Base-by-base conservation (phyloP, 2,329 filamentous ascomycete species). In the Verticillium nonalfalfae region DNA sequence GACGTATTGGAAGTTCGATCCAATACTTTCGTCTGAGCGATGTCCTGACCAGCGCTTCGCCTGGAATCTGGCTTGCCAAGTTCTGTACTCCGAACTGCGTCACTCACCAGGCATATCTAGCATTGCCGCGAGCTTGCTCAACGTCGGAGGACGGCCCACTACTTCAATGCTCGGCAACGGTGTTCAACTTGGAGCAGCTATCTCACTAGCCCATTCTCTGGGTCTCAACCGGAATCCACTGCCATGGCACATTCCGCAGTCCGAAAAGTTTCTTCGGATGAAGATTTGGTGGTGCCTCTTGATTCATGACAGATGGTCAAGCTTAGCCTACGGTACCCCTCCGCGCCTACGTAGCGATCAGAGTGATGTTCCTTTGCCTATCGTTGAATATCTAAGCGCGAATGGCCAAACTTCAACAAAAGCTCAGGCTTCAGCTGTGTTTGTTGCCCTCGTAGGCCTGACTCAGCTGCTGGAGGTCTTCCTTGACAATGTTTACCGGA, bases 61-160 rank as follows among this genome's bases (percentile, higher is more conserved):
- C 9, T 86, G 86, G 78, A 88, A 88, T 62, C 78, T 86, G 62
- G 84, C 84, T 7, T 83, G 81, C 21, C 83, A 84, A 59, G 83
- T 85, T 1, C 74, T 86, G 3, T 84, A 86, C 64, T 84, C 81
- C 0, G 85, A 88, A 62, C 79, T 87, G 7, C 80, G 85, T 58
- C 77, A 84, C 1, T 82, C 81, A 0, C 85, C 85, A 0, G 82
- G 85, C 1, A 74, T 87, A 54, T 83, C 84, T 1, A 85, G 84
- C 0, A 78, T 88, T 31, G 78, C 81, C 26, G 81, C 84, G 2
- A 79, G 84, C 5, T 70, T 87, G 9, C 75, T 88, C 10, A 85
- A 88, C 65, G 72, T 88, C 1, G 81, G 81, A 1, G 86, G 85
- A 1, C 76, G 85, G 2, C 85, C 86, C 1, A 83, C 83, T 7